Percentiles rank a stretch among this genome's conserved stretches.
phyloP scores from a whole-genome alignment of 768 basidiomycete genomes.

The Chalciporus pseudorubinellus region DNA sequence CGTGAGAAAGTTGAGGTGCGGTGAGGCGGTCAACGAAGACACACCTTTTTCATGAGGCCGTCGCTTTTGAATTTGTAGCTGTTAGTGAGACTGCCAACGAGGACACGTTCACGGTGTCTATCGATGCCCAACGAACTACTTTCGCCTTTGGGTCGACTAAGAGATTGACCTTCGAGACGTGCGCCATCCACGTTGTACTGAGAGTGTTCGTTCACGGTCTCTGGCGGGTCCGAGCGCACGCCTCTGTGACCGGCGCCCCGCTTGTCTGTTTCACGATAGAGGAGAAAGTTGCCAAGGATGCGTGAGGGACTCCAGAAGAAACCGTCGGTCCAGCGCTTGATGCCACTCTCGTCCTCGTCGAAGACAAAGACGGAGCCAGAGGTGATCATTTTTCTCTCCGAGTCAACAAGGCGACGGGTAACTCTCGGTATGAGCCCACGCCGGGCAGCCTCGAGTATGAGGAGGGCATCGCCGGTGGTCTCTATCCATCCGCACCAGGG shows the following conservation, averaged over 20 bases:
- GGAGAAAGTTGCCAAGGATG: constrained; percentile 91
- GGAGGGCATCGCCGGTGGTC: constrained; percentile 91
- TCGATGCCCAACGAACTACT: constrained; percentile 50
- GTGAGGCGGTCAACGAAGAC: constrained; percentile 24
- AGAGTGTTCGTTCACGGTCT: constrained; percentile 39
- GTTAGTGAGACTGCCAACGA: constrained; percentile 90
- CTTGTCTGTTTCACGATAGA: constrained; percentile 94
- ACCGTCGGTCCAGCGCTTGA: constrained; percentile 98
- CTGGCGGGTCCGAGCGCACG: constrained; percentile 40
- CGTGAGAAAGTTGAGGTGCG: constrained; percentile 29
- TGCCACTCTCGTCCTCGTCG: constrained; percentile 95
- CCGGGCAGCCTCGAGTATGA: constrained; percentile 92
- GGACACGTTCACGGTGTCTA: constrained; percentile 71
- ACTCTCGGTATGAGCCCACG: constrained; percentile 89
- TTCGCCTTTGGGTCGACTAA: constrained; percentile 65
- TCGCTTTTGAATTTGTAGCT: constrained; percentile 90
- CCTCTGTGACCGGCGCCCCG: constrained; percentile 63
- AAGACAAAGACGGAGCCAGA: constrained; percentile 96
- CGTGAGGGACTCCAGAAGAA: constrained; percentile 92
- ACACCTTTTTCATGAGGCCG: constrained; percentile 96
- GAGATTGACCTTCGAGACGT: constrained; percentile 40
- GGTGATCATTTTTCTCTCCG: constrained; percentile 89
- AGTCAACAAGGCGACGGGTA: constrained; percentile 87
- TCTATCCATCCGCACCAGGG: constrained; percentile 96
- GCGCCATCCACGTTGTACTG: constrained; percentile 35